Evolutionary conservation across 108 stramenopile genomes (phyloP).

Genomic region (Nannochloropsis gaditana): DNA sequence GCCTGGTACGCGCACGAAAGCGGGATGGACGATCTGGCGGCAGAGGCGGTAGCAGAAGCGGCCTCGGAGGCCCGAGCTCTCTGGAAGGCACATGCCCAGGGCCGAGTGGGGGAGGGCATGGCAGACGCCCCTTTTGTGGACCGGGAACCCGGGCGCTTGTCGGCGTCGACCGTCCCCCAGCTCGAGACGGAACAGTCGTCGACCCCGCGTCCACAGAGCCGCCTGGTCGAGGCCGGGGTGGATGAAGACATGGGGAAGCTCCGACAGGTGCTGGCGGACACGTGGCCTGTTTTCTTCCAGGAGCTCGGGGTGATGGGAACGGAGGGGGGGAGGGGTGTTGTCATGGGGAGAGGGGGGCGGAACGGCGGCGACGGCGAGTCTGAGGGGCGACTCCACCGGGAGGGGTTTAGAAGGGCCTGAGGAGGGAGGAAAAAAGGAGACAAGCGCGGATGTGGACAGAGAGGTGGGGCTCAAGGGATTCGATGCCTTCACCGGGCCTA

Average conservation of each 20-base stretch:
- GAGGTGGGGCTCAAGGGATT: background rate
- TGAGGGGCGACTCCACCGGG: no score
- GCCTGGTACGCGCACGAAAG: background rate
- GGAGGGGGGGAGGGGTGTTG: background rate
- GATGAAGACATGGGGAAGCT: background rate
- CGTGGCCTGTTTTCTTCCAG: background rate
- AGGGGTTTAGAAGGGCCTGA: background rate
- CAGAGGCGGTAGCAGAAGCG: background rate
- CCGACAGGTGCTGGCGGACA: background rate
- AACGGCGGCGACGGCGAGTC: background rate
- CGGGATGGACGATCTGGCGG: background rate
- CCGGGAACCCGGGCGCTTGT: no score
- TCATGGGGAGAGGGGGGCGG: background rate
- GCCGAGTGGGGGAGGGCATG: conserved; percentile 8
- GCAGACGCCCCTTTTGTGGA: background rate
- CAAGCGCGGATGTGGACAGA: background rate
- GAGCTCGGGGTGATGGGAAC: background rate
- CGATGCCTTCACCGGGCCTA: background rate
- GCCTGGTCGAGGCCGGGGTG: background rate
- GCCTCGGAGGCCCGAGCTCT: background rate
- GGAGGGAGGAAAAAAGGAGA: background rate
- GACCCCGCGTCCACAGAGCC: background rate
- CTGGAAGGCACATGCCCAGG: background rate
- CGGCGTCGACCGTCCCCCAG: background rate
- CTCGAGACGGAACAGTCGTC: background rate